Base-by-base conservation (phyloP, 139 green algal genomes). In the Pseudopediastrum boryanum region DNA sequence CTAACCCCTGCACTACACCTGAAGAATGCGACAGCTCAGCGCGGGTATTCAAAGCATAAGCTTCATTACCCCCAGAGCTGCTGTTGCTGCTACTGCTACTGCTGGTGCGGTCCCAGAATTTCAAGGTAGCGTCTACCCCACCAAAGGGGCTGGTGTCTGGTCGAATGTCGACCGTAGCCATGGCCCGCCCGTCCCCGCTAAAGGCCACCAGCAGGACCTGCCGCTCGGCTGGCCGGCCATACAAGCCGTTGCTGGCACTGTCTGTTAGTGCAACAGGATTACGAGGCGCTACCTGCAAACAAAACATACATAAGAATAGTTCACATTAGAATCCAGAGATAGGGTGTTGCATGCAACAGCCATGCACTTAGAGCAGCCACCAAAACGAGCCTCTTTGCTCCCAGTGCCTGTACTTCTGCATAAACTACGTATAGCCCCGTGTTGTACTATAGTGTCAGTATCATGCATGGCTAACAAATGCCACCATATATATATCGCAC, bases 141-240 rank as follows among this genome's bases (percentile, higher is more conserved):
- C 50, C 31, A 43, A 39, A 7, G 8, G 13, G 54, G 63, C 81
- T 82, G 54, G 84, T 82, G 23, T 83, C 81, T 35, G 83, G 87
- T 42, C 85, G 73, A 6, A 89, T 41, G 44, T 95, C 90, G 39
- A 93, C 87, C 2, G 91, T 95, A 0, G 83, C 80, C 48, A 93
- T 69, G 31, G 46, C 36, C 63, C 41, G 44, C 5, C 74, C 83
- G 38, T 87, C 75, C 10, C n/a, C 41, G 46, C 51, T 88, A 71
- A 94, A 92, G 0, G 84, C 78, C 21, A 85, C 35, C 44, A 86
- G 76, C 0, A 70, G 61, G 9, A 93, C 86, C 10, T 59, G n/a
- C 35, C 48, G 10, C 84, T 75, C 12, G 66, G 38, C 56, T 79
- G 58, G 42, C 8, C 64, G 33, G 43, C 66, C 65, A 21, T 29